Percentiles rank a stretch among this genome's conserved stretches.
Conservation (phyloP, 1,139 yeast genomes). For the Sugiyamaella grinbergsii region DNA sequence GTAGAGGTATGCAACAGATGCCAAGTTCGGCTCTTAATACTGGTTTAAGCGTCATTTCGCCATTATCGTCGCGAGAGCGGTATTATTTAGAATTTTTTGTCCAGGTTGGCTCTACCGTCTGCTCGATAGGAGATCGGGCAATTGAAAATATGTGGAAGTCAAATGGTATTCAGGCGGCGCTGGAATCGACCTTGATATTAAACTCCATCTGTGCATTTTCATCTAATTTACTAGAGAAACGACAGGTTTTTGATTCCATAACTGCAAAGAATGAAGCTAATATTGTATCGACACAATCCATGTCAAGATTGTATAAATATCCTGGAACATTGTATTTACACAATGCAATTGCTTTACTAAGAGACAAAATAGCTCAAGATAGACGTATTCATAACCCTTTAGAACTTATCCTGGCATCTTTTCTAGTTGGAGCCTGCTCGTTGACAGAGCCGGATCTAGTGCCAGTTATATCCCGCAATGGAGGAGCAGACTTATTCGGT, state of each 20-base stretch:
- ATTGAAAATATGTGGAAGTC: too few species aligned
- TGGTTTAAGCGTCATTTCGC: too few species aligned
- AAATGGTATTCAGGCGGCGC: not conserved
- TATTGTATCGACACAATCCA: too few species aligned
- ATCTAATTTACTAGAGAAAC: not conserved
- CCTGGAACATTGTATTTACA: conserved; percentile 4
- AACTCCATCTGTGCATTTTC: conserved; percentile 3
- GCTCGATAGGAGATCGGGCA: too few species aligned
- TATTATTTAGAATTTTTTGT: too few species aligned
- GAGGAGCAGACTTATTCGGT: conserved; percentile 12
- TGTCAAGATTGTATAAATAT: too few species aligned
- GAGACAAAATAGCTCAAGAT: conserved; percentile 4
- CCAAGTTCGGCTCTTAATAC: too few species aligned
- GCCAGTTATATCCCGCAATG: conserved; percentile 13
- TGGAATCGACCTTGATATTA: not conserved
- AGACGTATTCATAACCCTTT: conserved; percentile 7
- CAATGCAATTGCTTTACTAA: conserved; percentile 2
- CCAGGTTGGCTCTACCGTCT: too few species aligned
- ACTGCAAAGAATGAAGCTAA: not conserved
- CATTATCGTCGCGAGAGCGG: too few species aligned
- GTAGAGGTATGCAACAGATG: too few species aligned
- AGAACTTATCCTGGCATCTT: conserved; percentile 13
- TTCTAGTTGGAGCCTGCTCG: conserved; percentile 4
- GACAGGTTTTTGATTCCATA: not conserved
- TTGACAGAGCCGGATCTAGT: not conserved